Evolutionary conservation across 805 yeast species (phyloP), one percentile per base, ranked within the genome.

Genomic region (Nakazawaea molendinolei): DNA sequence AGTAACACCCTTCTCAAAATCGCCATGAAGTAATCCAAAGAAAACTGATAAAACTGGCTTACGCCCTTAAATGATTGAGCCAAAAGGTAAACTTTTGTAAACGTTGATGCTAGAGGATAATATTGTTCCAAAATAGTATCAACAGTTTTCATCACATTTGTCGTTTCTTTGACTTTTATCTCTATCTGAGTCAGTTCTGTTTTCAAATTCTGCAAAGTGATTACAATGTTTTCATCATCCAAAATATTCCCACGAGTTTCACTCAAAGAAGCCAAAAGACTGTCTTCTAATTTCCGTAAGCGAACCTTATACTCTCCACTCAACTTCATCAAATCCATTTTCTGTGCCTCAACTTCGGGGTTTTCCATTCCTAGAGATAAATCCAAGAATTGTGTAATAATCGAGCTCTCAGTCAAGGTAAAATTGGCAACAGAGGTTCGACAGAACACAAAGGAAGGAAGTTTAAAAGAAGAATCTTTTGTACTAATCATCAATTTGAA

Each of bases 341-440:
- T 63, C 47, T 77, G 69, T 4, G 47, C 44, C 35, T 82, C 86
- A 6, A 85, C 53, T 7, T 79, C 90, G 0, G 96, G 95, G 19
- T 68, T 63, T 41, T 74, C 72, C 8, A 60, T 55, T 21, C 61
- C 53, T 26, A 90, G 56, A 0, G 83, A 61, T 34, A 69, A 54
- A 42, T 80, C 74, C 39, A 85, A 56, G 0, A 83, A 65, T 44
- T 79, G 79, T 20, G 69, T 66, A 40, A 81, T 79, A 33, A 89
- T 57, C 31, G 79, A 77, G 31, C 76, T 71, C 28, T 71, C 64
- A 1, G 95, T 82, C n/a, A 83, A 61, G 0, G 87, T 68, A 54
- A 80, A 90, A 54, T 86, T 85, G 14, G 85, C 63, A 8, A 77
- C 49, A 3, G 78, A 62, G 8, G 83, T 71, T 39, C 92, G 61